Conservation (phyloP, 2,329 filamentous ascomycete genomes). For the Blastomyces gilchristii region DNA sequence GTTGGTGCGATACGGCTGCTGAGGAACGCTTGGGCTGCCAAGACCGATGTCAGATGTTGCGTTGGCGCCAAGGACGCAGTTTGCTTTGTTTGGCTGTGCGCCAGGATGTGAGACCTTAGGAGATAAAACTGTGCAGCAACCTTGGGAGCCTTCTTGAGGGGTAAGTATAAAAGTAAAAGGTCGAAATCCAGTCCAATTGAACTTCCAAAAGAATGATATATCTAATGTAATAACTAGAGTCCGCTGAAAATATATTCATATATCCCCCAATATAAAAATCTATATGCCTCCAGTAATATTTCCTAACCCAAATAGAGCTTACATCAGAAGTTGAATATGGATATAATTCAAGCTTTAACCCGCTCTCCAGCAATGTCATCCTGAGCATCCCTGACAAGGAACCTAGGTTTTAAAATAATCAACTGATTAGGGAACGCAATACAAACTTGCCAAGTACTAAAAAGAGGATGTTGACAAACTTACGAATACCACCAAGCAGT, state of each 20-base stretch:
- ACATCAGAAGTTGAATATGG: not conserved
- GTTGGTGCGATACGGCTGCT: not conserved
- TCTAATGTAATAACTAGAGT: not conserved
- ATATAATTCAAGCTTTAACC: slow-evolving; percentile 52
- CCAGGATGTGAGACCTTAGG: not conserved
- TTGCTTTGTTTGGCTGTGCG: not conserved
- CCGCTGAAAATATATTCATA: not conserved
- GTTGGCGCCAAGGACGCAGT: not conserved
- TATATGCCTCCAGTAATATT: not conserved
- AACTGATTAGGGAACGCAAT: slow-evolving; percentile 19
- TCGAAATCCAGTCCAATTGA: not conserved
- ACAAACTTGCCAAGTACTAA: slow-evolving; percentile 11
- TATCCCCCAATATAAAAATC: not conserved
- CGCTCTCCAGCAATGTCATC: slow-evolving; percentile 67
- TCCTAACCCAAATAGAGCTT: not conserved
- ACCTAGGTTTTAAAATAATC: slow-evolving; percentile 45
- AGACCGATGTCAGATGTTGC: not conserved
- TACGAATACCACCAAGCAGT: slow-evolving; percentile 91
- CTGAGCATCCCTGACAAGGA: slow-evolving; percentile 73
- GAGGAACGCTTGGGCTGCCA: not conserved
- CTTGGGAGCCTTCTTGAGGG: not conserved
- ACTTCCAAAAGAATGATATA: not conserved
- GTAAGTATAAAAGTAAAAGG: not conserved
- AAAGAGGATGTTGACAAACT: slow-evolving; percentile 34
- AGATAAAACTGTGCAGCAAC: too few species aligned